Conservation (phyloP, 345 rosid genomes). For the Erysimum cheiranthoides region DNA sequence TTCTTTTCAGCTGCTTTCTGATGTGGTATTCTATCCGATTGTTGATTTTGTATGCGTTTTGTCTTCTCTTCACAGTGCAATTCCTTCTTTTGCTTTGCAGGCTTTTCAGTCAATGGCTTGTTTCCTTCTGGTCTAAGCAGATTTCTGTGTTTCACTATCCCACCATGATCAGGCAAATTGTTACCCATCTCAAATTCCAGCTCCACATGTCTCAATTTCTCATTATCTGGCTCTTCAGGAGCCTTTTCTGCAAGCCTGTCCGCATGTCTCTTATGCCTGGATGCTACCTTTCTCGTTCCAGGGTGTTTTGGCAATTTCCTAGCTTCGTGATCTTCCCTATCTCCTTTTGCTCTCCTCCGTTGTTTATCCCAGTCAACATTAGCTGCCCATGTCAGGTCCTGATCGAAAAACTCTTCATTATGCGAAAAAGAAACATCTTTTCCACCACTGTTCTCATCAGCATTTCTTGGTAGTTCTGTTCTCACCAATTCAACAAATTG, state of each 20-base stretch:
- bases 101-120: conserved; percentile 43
- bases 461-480: conserved; percentile 55
- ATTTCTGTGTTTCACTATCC: conserved; percentile 46
- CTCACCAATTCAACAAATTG: conserved; percentile 72
- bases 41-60: conserved; percentile 37
- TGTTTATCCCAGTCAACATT: conserved; percentile 46
- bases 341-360: conserved; percentile 46
- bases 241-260: conserved; percentile 50
- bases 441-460: conserved; percentile 50
- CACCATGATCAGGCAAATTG: conserved; percentile 47
- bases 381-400: conserved; percentile 48
- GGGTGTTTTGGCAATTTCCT: conserved; percentile 47
- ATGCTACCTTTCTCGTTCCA: conserved; percentile 48
- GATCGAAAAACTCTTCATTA: conserved; percentile 47
- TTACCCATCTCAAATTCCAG: conserved; percentile 48
- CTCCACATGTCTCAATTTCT: conserved; percentile 42
- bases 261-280: conserved; percentile 46
- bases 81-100: conserved; percentile 46
- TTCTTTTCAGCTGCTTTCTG: conserved; percentile 29
- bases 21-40: conserved; percentile 14
- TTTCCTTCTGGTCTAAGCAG: conserved; percentile 47
- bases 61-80: conserved; percentile 39
- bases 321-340: conserved; percentile 47
- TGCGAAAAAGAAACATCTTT: conserved; percentile 41
- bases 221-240: conserved; percentile 50